Base-by-base conservation (phyloP, 495 filamentous ascomycete genomes). In the Aspergillus sclerotioniger region DNA sequence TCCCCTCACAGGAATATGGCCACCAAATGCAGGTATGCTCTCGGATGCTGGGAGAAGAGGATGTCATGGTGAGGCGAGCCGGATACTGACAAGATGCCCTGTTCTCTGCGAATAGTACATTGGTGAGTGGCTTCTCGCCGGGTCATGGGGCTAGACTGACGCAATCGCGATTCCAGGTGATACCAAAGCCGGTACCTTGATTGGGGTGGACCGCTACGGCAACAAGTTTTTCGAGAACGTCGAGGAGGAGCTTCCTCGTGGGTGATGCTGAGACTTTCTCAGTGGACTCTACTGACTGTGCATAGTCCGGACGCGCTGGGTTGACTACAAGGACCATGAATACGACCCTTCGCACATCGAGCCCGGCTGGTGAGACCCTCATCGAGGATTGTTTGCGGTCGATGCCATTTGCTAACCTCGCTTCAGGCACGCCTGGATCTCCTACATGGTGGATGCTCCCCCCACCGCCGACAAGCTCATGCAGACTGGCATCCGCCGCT, bases 141-240 rank as follows among this genome's bases (percentile, higher is more conserved):
- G 20, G 41, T 5, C 21, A 39, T 16, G 21, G 19, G 31, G 32
- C 33, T 16, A 41, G 53, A 70, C 72, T 79, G 58, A 81, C 55
- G 52, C 60, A 44, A 60, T 51, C 29, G 49, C 65, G 58, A 68
- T 68, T 66, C 58, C 67, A 89, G 95, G 95, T 77, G 95, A 99
- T 80, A 98, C 94, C 73, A 98, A 98, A 79, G 89, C 89, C 62
- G 95, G 95, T 65, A 87, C 82, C 53, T 81, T 96, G 64, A 86
- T 99, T 59, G 95, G 87, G 55, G 80, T 72, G 60, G 95, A 99
- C 80, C 82, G 85, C 67, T 97, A 84, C 71, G 95, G 95, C 68
- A 99, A 99, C 83, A 97, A 95, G 74, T 99, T 82, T 82, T 99
- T 82, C 76, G 95, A 98, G 82, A 96, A 99, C 78, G 73, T 85